Percentiles rank a stretch among this genome's conserved stretches.
These are phyloP conservation scores for Pyrenopolyporus hunteri DNA, from an alignment of 495 filamentous ascomycete species.

Conservation along the genomic window DNA sequence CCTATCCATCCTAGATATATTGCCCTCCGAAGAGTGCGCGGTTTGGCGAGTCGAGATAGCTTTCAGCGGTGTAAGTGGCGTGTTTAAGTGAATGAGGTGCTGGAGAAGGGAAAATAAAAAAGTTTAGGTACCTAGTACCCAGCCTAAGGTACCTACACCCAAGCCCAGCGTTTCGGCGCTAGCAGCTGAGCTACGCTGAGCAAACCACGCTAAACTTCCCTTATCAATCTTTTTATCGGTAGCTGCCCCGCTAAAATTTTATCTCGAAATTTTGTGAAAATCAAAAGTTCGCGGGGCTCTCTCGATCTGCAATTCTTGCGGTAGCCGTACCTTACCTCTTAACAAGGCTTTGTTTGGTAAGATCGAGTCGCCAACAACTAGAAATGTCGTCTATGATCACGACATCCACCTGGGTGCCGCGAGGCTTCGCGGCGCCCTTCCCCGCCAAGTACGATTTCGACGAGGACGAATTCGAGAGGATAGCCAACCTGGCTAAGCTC, in stretches of 20 bases:
- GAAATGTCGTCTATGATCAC: conserved; percentile 78
- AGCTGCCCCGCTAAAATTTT: conserved; percentile 40
- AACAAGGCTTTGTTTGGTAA: neutral
- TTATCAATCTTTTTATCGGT: conserved; percentile 10
- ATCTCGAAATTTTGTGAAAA: conserved; percentile 29
- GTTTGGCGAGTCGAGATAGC: neutral
- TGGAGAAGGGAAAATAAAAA: conserved; percentile 21
- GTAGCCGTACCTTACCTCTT: neutral
- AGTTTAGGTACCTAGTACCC: too few species aligned
- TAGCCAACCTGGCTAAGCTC: conserved; percentile 84
- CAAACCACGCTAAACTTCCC: neutral
- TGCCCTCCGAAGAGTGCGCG: neutral
- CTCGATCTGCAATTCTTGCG: conserved; percentile 5
- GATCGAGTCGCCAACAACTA: neutral
- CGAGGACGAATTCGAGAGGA: conserved; percentile 90
- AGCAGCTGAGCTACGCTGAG: neutral
- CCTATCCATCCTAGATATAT: conserved; percentile 42
- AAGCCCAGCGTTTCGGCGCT: neutral
- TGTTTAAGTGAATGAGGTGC: neutral
- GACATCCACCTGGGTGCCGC: conserved; percentile 89
- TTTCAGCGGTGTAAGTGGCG: neutral
- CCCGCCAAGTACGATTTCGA: conserved; percentile 89
- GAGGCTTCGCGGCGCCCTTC: conserved; percentile 90
- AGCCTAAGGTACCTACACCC: too few species aligned
- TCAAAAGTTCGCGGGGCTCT: conserved; percentile 41